phyloP scores from a whole-genome alignment of 768 basidiomycete genomes.

The Sporobolomyces pararoseus region DNA sequence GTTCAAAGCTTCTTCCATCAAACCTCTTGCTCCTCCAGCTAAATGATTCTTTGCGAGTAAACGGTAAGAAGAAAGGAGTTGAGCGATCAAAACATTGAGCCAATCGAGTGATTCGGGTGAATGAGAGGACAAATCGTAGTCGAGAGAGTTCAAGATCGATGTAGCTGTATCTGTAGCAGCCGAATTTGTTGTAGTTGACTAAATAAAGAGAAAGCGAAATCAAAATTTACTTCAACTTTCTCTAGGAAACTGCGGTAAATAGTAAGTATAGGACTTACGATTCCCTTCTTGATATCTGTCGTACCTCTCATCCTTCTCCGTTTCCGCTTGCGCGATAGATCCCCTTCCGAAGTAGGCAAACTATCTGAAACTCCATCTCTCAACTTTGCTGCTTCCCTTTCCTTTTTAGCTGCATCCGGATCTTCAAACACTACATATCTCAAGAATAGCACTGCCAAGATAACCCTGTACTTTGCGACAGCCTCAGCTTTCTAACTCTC shows the following conservation, averaged over 20 bases:
- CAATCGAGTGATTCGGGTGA: constrained; percentile 76
- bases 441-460: constrained; percentile 60
- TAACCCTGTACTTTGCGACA: constrained; percentile 27
- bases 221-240: too few species aligned
- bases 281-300: constrained; percentile 7
- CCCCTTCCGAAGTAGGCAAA: too few species aligned
- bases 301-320: constrained; percentile 21
- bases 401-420: constrained; percentile 25
- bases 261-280: background rate
- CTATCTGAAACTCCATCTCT: too few species aligned
- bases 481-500: background rate
- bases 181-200: too few species aligned
- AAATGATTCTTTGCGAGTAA: constrained; percentile 21
- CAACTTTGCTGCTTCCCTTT: background rate
- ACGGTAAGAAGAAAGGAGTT: constrained; percentile 54
- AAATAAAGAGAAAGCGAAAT: background rate
- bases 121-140: constrained; percentile 51
- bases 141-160: constrained; percentile 49
- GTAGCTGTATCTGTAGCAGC: constrained; percentile 14
- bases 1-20: constrained; percentile 52
- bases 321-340: constrained; percentile 1
- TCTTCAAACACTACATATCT: constrained; percentile 94
- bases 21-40: constrained; percentile 48
- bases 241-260: too few species aligned
- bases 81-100: constrained; percentile 79